These are phyloP conservation scores for Nannizziopsis barbatae DNA, from an alignment of 2,329 filamentous ascomycete species.

Conservation along the genomic window DNA sequence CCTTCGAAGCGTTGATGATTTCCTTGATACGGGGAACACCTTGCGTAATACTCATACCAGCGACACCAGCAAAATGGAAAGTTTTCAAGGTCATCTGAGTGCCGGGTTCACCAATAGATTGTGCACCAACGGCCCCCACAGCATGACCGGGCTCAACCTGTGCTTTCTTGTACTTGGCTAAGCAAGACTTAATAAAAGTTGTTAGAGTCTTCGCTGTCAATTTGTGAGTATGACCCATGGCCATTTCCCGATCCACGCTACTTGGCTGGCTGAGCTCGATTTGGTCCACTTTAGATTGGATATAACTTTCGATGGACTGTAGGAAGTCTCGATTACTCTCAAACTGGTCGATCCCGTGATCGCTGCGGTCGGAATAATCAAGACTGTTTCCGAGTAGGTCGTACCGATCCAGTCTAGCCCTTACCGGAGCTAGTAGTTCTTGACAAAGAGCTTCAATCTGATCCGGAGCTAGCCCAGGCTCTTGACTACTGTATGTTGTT, in stretches of 20 bases:
- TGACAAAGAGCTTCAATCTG: conserved; percentile 62
- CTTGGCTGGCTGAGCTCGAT: conserved; percentile 25
- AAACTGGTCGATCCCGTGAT: conserved; percentile 59
- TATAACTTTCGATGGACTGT: conserved; percentile 61
- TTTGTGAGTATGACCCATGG: conserved; percentile 64
- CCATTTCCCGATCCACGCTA: conserved; percentile 22
- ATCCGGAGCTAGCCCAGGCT: conserved; percentile 58
- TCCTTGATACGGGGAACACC: conserved; percentile 99
- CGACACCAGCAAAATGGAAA: conserved; percentile 99
- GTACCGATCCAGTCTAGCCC: conserved; percentile 51
- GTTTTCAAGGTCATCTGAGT: conserved; percentile 99
- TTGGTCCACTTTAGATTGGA: conserved; percentile 50
- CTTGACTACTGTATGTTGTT: conserved; percentile 67
- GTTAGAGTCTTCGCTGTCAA: conserved; percentile 63
- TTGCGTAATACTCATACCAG: conserved; percentile 97
- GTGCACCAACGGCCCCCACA: conserved; percentile 88
- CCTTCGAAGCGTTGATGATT: conserved; percentile 96
- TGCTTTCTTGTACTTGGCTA: conserved; percentile 82
- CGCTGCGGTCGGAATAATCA: conserved; percentile 57
- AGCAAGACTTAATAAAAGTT: conserved; percentile 67
- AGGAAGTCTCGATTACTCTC: conserved; percentile 79
- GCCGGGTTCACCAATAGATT: conserved; percentile 95
- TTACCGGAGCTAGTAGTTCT: conserved; percentile 56
- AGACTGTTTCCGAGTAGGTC: conserved; percentile 53
- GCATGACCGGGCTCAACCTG: conserved; percentile 91